These are phyloP conservation scores for Aphanomyces astaci DNA, from an alignment of 352 stramenopile species.

Conservation along the genomic window DNA sequence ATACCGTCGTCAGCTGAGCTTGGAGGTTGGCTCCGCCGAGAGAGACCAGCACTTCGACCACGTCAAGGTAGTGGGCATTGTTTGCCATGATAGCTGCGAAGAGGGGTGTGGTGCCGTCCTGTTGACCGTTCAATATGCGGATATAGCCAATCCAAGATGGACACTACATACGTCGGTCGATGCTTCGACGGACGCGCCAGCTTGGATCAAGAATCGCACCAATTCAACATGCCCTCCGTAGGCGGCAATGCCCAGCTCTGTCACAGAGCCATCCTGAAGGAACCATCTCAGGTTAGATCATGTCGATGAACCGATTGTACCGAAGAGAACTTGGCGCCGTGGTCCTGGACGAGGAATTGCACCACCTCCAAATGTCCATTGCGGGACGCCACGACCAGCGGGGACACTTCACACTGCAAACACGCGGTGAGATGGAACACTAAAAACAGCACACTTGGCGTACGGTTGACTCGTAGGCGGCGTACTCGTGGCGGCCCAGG, in stretches of 20 bases:
- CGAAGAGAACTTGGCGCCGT: not conserved
- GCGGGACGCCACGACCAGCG: not conserved
- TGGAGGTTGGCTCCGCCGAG: not conserved
- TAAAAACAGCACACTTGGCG: not conserved
- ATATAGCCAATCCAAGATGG: too few species aligned
- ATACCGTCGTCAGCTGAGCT: not conserved
- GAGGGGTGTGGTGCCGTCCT: not conserved
- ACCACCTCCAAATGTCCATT: not conserved
- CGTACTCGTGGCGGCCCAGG: not conserved
- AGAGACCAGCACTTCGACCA: not conserved
- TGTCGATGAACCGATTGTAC: too few species aligned
- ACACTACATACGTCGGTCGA: too few species aligned
- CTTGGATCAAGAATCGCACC: not conserved
- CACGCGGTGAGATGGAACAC: not conserved
- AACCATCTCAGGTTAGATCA: too few species aligned
- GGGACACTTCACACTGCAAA: not conserved
- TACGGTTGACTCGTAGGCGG: not conserved
- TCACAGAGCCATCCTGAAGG: not conserved
- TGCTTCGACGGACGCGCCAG: not conserved
- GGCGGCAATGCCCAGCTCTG: not conserved
- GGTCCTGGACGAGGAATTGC: not conserved
- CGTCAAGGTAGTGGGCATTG: not conserved
- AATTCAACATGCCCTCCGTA: not conserved
- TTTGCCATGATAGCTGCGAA: not conserved
- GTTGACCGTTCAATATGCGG: too few species aligned